phyloP scores from a whole-genome alignment of 306 rosid genomes.

The Fragaria iinumae region DNA sequence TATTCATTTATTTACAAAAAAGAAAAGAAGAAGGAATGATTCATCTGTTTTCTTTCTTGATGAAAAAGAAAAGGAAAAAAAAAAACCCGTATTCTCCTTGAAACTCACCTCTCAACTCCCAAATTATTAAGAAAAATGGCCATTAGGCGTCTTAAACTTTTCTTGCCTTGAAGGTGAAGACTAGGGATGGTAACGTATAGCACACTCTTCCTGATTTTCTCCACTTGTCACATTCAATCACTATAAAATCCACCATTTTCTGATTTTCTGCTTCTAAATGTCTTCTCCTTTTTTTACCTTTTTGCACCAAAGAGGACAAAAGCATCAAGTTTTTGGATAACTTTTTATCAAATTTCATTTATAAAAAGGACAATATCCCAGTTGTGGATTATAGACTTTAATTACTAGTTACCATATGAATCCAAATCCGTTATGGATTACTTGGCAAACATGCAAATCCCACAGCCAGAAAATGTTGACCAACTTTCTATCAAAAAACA shows the following conservation, averaged over 20 bases:
- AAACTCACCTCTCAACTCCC: not conserved
- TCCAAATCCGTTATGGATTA: not conserved
- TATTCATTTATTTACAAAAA: too few relatives aligned
- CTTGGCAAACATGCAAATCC: not conserved
- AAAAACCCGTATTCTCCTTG: not conserved
- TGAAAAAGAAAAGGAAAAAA: too few relatives aligned
- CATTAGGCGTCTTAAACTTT: not conserved
- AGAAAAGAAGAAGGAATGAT: too few relatives aligned
- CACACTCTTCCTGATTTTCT: not conserved
- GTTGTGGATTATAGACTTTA: not conserved
- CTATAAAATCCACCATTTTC: not conserved
- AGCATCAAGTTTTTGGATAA: not conserved
- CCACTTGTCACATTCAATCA: not conserved
- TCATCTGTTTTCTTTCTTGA: not conserved
- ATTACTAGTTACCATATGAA: not conserved
- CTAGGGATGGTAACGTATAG: constrained; percentile 13
- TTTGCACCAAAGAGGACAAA: not conserved
- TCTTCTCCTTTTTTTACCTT: not conserved
- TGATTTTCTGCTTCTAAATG: not conserved
- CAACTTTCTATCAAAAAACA: not conserved
- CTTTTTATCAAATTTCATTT: not conserved
- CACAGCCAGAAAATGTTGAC: not conserved
- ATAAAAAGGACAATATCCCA: not conserved
- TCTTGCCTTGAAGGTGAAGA: constrained; percentile 36
- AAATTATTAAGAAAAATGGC: not conserved